phyloP scores from a whole-genome alignment of 202 grass and related monocot genomes.

The Digitaria exilis region DNA sequence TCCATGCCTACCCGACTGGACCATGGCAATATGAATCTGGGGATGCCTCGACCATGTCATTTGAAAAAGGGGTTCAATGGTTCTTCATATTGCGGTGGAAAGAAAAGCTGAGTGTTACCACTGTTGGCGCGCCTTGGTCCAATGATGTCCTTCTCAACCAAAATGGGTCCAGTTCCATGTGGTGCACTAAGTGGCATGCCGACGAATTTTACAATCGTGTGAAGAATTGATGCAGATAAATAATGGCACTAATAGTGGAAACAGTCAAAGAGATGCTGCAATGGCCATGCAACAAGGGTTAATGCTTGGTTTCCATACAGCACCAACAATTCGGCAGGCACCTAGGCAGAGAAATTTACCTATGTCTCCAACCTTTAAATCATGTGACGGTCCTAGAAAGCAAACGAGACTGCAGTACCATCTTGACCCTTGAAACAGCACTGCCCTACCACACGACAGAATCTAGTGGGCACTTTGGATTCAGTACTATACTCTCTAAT shows the following conservation, averaged over 20 bases:
- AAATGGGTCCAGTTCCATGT: conserved; percentile 20
- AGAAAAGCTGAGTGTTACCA: neutral
- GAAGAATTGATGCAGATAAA: neutral
- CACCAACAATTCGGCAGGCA: neutral
- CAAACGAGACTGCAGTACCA: neutral
- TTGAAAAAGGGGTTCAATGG: neutral
- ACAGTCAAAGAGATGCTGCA: neutral
- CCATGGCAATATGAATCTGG: neutral
- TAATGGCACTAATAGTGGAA: neutral
- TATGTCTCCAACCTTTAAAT: neutral
- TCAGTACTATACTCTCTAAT: neutral
- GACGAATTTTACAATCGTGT: neutral
- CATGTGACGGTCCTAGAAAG: no score
- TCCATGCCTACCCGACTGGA: neutral
- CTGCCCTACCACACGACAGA: conserved; percentile 3
- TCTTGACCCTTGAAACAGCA: conserved; percentile 19
- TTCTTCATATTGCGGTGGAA: neutral
- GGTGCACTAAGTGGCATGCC: neutral
- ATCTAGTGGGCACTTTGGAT: conserved; percentile 1
- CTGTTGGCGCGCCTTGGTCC: neutral
- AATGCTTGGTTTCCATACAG: neutral
- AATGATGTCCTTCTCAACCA: neutral
- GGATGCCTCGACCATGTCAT: neutral
- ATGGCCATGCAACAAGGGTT: neutral
- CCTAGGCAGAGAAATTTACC: conserved; percentile 2